A percentile compares a stretch with the other conserved stretches of the same genome.
Evolutionary conservation across 176 grass and related monocot genomes (phyloP).

Genomic region (Raddia guianensis): DNA sequence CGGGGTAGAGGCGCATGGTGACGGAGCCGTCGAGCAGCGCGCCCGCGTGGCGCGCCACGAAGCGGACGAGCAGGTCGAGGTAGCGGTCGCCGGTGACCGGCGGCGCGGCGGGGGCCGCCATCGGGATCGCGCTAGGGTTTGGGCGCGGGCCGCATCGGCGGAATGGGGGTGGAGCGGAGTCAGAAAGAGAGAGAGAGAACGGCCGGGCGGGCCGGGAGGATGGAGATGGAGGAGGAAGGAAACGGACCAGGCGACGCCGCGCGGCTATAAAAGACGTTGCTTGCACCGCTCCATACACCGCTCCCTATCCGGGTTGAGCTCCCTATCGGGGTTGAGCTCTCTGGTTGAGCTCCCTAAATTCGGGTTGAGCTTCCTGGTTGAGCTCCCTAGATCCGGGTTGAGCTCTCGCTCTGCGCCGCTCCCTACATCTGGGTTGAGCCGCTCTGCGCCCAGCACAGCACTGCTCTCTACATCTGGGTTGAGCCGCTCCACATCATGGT

Average conservation of each 20-base stretch:
- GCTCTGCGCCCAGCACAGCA: too few species aligned
- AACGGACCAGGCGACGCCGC: constrained; percentile 39
- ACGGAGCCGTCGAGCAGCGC: constrained; percentile 80
- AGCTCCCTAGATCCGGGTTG: too few species aligned
- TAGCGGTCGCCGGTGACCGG: constrained; percentile 83
- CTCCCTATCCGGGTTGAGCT: too few species aligned
- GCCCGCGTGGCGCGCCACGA: constrained; percentile 60
- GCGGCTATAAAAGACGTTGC: too few species aligned
- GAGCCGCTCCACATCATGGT: too few species aligned
- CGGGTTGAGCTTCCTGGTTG: too few species aligned
- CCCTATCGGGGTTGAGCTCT: too few species aligned
- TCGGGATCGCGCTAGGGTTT: constrained; percentile 60
- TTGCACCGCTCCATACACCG: too few species aligned
- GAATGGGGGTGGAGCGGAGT: background rate
- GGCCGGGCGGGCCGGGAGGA: constrained; percentile 7
- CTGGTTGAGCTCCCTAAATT: too few species aligned
- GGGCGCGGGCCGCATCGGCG: constrained; percentile 35
- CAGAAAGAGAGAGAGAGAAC: background rate
- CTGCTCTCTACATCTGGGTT: too few species aligned
- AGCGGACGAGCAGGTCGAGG: constrained; percentile 78
- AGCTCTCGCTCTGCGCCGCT: too few species aligned
- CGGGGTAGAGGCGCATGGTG: constrained; percentile 85
- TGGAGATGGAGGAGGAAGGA: constrained; percentile 39
- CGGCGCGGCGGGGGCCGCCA: constrained; percentile 38
- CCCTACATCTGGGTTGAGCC: too few species aligned